Percentiles rank a stretch among this genome's conserved stretches.
Conservation (phyloP, 2,329 filamentous ascomycete species). For the Xylariaceae sp. region DNA sequence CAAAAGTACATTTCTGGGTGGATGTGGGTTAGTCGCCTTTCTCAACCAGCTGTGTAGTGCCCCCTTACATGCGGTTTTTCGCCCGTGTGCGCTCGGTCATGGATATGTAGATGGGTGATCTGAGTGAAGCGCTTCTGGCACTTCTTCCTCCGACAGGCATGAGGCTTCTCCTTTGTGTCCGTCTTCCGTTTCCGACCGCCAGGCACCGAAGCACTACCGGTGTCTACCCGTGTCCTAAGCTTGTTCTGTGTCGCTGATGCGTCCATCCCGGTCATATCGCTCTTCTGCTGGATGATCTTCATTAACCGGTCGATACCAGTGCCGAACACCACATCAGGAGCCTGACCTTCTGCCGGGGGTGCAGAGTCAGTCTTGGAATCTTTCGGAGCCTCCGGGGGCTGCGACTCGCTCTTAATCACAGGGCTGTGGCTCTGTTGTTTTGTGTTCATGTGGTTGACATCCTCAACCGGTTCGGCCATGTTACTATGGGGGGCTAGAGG, state of each 20-base stretch:
- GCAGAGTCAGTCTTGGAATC: slow-evolving; percentile 39
- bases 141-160: slow-evolving; percentile 67
- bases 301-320: slow-evolving; percentile 84
- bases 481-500: not conserved
- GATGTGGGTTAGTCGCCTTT: slow-evolving; percentile 5
- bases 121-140: slow-evolving; percentile 83
- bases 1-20: slow-evolving; percentile 21
- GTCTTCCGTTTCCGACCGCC: slow-evolving; percentile 30
- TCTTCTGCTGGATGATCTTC: slow-evolving; percentile 75
- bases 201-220: slow-evolving; percentile 22
- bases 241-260: slow-evolving; percentile 1
- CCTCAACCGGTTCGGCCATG: slow-evolving; percentile 5
- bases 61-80: slow-evolving; percentile 79
- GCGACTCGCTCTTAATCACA: slow-evolving; percentile 18
- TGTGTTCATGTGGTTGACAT: slow-evolving; percentile 1
- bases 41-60: not conserved
- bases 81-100: slow-evolving; percentile 82
- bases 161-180: slow-evolving; percentile 38
- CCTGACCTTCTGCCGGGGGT: slow-evolving; percentile 43
- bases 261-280: slow-evolving; percentile 29
- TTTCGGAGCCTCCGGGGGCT: slow-evolving; percentile 10
- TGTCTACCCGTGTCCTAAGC: not conserved
- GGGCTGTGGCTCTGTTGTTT: slow-evolving; percentile 15
- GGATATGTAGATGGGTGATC: slow-evolving; percentile 89
- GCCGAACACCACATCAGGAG: slow-evolving; percentile 58